phyloP scores from a whole-genome alignment of 176 grass and related monocot genomes.

The Neostapfia colusana region DNA sequence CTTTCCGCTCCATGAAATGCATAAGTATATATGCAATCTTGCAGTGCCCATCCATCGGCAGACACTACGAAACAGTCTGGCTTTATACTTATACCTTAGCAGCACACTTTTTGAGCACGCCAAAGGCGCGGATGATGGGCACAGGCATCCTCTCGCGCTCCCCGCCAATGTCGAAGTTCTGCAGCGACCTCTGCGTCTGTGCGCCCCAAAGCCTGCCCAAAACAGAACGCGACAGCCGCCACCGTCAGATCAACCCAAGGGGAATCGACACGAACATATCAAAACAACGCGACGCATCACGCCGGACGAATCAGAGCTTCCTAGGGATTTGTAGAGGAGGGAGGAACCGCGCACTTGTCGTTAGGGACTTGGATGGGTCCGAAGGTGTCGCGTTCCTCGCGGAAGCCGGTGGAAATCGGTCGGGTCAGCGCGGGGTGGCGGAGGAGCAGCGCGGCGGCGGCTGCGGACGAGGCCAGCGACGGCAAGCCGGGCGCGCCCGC shows the following conservation, averaged over 20 bases:
- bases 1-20: neutral
- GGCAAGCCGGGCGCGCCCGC: slow-evolving; percentile 33
- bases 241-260: slow-evolving; percentile 13
- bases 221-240: slow-evolving; percentile 1
- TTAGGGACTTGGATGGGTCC: slow-evolving; percentile 79
- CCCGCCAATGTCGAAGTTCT: slow-evolving; percentile 93
- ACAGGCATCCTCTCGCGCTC: slow-evolving; percentile 85
- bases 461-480: slow-evolving; percentile 23
- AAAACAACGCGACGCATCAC: neutral
- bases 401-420: slow-evolving; percentile 64
- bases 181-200: slow-evolving; percentile 95
- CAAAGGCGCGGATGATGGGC: slow-evolving; percentile 95
- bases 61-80: no score
- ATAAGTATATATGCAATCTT: neutral
- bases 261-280: slow-evolving; percentile 16
- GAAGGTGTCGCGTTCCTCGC: slow-evolving; percentile 93
- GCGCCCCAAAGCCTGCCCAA: slow-evolving; percentile 85
- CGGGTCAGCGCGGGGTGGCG: slow-evolving; percentile 51
- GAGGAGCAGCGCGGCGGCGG: slow-evolving; percentile 40
- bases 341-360: slow-evolving; percentile 57
- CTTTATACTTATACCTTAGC: slow-evolving; percentile 68
- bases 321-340: neutral
- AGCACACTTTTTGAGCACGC: slow-evolving; percentile 94
- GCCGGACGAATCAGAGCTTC: neutral
- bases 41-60: neutral